Percentiles rank a stretch among this genome's conserved stretches.
These are phyloP conservation scores for Porogramme epimiltina DNA, from an alignment of 1,284 basidiomycete genomes.

Conservation along the genomic window DNA sequence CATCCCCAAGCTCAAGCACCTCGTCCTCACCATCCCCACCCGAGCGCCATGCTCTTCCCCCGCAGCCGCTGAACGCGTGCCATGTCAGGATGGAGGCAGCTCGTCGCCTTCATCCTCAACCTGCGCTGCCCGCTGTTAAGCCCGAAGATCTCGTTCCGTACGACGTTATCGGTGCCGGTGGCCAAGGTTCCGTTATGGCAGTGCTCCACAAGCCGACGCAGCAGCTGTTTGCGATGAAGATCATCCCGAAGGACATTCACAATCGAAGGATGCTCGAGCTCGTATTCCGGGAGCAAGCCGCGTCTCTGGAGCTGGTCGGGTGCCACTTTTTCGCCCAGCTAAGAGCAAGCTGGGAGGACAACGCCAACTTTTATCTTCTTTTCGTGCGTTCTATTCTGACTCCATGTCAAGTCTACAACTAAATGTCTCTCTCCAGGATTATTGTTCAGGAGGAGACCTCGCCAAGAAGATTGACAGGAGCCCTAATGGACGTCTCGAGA, in stretches of 20 bases:
- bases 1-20: too few relatives aligned
- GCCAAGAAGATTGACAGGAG: slow-evolving; percentile 14
- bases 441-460: slow-evolving; percentile 22
- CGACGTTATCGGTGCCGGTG: slow-evolving; percentile 25
- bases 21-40: background rate
- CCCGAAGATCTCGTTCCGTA: slow-evolving; percentile 19
- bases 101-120: slow-evolving; percentile 1
- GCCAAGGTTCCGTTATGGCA: slow-evolving; percentile 26
- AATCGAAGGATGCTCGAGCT: background rate
- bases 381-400: slow-evolving; percentile 15
- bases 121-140: background rate
- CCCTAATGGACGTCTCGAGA: slow-evolving; percentile 6
- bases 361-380: slow-evolving; percentile 31
- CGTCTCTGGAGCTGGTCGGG: slow-evolving; percentile 13
- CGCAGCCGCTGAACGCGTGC: slow-evolving; percentile 5
- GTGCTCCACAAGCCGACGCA: slow-evolving; percentile 21
- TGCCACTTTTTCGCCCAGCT: slow-evolving; percentile 17
- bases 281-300: slow-evolving; percentile 18
- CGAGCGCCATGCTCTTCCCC: slow-evolving; percentile 4
- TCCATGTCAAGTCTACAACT: background rate
- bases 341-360: slow-evolving; percentile 27
- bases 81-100: slow-evolving; percentile 10
- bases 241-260: slow-evolving; percentile 20
- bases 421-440: slow-evolving; percentile 16
- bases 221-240: slow-evolving; percentile 25